These are phyloP conservation scores for Meyerozyma carpophila DNA, from an alignment of 1,139 yeast species.

Conservation along the genomic window DNA sequence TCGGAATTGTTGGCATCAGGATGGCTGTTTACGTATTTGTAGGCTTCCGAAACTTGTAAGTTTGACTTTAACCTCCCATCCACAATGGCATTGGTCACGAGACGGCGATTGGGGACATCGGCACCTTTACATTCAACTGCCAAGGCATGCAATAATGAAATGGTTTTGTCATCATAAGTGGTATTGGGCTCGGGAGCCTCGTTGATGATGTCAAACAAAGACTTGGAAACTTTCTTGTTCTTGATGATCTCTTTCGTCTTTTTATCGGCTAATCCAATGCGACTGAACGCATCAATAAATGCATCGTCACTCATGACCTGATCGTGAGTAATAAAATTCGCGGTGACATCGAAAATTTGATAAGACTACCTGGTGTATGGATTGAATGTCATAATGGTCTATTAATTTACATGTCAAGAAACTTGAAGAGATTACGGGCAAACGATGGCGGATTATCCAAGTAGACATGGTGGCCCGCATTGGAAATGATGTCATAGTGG, in stretches of 20 bases:
- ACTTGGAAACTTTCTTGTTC: conserved; percentile 75
- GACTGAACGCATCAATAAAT: conserved; percentile 40
- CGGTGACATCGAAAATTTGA: conserved; percentile 1
- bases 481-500: conserved; percentile 8
- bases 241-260: conserved; percentile 71
- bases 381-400: neutral
- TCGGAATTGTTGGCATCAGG: conserved; percentile 32
- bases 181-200: conserved; percentile 23
- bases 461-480: conserved; percentile 63
- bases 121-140: conserved; percentile 60
- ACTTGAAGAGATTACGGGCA: conserved; percentile 8
- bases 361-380: neutral
- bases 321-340: conserved; percentile 4
- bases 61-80: conserved; percentile 60
- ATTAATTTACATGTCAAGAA: conserved; percentile 3
- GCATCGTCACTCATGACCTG: conserved; percentile 20
- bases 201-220: conserved; percentile 56
- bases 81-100: conserved; percentile 56
- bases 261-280: conserved; percentile 67
- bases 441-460: conserved; percentile 51
- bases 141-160: conserved; percentile 66
- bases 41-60: conserved; percentile 79
- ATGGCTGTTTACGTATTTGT: conserved; percentile 50
- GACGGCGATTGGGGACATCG: conserved; percentile 37
- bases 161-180: conserved; percentile 39